Evolutionary conservation across 2,329 filamentous ascomycete species (phyloP), one percentile per base, ranked within the genome.

Genomic region (Xenoacremonium recifei): DNA sequence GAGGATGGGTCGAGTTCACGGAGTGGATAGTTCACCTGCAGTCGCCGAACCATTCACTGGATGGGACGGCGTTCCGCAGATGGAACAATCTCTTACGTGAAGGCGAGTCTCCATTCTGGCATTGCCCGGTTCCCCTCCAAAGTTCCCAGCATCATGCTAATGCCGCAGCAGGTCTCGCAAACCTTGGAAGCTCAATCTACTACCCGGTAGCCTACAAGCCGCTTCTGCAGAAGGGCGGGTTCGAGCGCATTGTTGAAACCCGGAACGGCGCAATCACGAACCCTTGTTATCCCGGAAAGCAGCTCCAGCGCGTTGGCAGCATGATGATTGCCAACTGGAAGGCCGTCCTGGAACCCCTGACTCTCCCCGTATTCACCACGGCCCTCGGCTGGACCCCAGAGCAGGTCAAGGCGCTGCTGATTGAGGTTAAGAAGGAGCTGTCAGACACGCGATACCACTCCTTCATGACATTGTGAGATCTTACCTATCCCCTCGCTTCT

Each of bases 391-490:
- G 52, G 52, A 17, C 48, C 37, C 38, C 43, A 2, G 52, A 55
- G 1, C 4, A 55, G 34, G 45, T 55, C 0, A 49, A 45, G 21
- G 23, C 33, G 19, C 46, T 55, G 41, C 31, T 55, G 21, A 20
- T 2, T 4, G 48, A 55, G n/a, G 52, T 55, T 32, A 41, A 42
- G 37, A 46, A 33, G 35, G 52, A 55, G 35, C 44, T 55, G 48
- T 39, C 25, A 11, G 49, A 55, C 21, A 55, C 41, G 16, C 27
- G 53, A 36, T 55, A 55, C 21, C 52, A 55, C 39, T 55, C 52
- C 15, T 55, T 49, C 37, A 55, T 55, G 52, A 55, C 52, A 13
- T 39, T 55, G 52, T 55, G 21, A 50, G 52, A n/a, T n/a, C 34
- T 25, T 1, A 37, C 27, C 12, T n/a, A 3, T 7, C 32, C 30